Evolutionary conservation across 1,284 basidiomycete genomes (phyloP).

Genomic region (Exobasidium rhododendri): DNA sequence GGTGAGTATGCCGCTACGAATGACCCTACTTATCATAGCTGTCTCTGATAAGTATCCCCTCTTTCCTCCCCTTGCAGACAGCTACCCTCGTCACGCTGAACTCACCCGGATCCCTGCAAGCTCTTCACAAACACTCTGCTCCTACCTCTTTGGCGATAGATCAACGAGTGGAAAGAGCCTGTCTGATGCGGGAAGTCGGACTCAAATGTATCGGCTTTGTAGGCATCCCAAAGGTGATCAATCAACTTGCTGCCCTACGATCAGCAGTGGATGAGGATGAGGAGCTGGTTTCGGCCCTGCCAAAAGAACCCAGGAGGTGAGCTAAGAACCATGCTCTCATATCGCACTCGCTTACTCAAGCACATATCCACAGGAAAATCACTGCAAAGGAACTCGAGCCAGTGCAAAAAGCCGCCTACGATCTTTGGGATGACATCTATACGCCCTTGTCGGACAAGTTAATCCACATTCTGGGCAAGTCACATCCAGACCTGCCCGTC

Average conservation of each 20-base stretch:
- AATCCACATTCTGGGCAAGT: conserved; percentile 76
- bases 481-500: conserved; percentile 65
- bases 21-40: too few relatives aligned
- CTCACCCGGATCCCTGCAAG: conserved; percentile 71
- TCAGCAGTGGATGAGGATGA: conserved; percentile 43
- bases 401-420: conserved; percentile 39
- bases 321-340: conserved; percentile 6
- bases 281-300: conserved; percentile 37
- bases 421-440: conserved; percentile 82
- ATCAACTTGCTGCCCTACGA: conserved; percentile 52
- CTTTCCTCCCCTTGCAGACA: conserved; percentile 59
- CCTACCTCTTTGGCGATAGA: conserved; percentile 60
- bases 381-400: conserved; percentile 23
- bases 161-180: conserved; percentile 63
- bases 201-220: conserved; percentile 90
- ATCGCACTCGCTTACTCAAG: neutral
- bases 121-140: conserved; percentile 64
- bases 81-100: conserved; percentile 79
- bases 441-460: conserved; percentile 83
- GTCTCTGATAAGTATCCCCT: too few relatives aligned
- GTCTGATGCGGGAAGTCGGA: conserved; percentile 87
- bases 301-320: conserved; percentile 41
- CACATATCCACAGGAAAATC: conserved; percentile 25
- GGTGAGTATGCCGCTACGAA: conserved; percentile 61
- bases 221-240: conserved; percentile 71